Evolutionary conservation across 495 filamentous ascomycete genomes (phyloP).

Genomic region (Trichoderma parareesei): DNA sequence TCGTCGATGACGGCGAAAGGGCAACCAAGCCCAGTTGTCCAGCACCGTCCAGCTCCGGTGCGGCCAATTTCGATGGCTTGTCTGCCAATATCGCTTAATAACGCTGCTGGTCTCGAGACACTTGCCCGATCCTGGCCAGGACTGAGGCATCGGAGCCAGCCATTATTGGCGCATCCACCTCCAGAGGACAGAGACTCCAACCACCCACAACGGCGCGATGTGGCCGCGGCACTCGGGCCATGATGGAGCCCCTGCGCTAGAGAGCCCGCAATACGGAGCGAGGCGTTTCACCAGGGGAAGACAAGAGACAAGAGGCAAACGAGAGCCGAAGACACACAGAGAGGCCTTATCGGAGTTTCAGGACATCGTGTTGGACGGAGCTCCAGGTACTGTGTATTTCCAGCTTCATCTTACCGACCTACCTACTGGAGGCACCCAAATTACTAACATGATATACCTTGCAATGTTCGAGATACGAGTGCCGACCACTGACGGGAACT

Average conservation of each 20-base stretch:
- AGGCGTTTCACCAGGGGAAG: neutral
- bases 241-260: constrained; percentile 3
- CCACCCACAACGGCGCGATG: constrained; percentile 3
- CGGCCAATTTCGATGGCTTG: neutral
- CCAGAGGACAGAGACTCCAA: neutral
- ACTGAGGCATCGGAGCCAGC: neutral
- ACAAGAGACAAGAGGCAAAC: neutral
- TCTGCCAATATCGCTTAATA: constrained; percentile 3
- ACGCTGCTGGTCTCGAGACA: neutral
- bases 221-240: constrained; percentile 4
- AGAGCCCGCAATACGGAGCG: neutral
- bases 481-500: no score
- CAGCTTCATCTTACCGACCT: no score
- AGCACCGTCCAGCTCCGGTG: no score
- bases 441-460: no score
- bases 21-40: neutral
- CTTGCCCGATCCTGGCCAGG: neutral
- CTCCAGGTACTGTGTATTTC: no score
- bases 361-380: neutral
- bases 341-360: neutral
- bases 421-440: no score
- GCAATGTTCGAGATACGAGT: no score
- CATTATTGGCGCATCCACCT: constrained; percentile 2
- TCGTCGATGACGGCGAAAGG: neutral
- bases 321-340: neutral